Percentiles rank a stretch among this genome's conserved stretches.
Conservation (phyloP, 202 grass and related monocot species). For the Cymbopogon flexuosus region DNA sequence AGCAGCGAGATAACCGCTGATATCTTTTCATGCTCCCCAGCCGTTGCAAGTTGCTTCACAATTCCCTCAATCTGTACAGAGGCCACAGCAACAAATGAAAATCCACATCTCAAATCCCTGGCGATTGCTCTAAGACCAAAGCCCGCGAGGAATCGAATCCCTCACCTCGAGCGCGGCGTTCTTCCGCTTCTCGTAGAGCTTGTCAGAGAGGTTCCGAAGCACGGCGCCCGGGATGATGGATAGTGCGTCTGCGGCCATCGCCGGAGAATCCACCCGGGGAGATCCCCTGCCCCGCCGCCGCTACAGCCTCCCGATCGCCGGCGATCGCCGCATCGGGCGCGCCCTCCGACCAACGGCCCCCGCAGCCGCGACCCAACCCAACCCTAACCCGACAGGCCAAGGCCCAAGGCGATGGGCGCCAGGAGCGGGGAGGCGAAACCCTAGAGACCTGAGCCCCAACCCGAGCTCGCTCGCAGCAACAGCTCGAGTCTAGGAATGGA, state of each 20-base stretch:
- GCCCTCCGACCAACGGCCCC: neutral
- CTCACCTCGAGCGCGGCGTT: slow-evolving; percentile 96
- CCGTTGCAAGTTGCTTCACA: slow-evolving; percentile 68
- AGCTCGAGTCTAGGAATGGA: slow-evolving; percentile 27
- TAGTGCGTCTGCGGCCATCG: slow-evolving; percentile 66
- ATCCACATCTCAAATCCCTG: neutral
- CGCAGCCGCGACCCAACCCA: slow-evolving; percentile 29
- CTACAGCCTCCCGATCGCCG: slow-evolving; percentile 34
- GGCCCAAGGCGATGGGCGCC: neutral
- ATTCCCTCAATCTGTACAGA: slow-evolving; percentile 75
- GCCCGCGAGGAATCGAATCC: neutral
- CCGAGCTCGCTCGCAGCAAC: neutral
- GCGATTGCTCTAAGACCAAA: neutral
- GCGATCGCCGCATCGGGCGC: slow-evolving; percentile 48
- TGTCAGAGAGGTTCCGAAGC: slow-evolving; percentile 88
- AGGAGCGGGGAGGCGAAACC: neutral
- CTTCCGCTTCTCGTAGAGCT: slow-evolving; percentile 99
- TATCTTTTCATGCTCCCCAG: slow-evolving; percentile 92
- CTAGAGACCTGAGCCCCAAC: slow-evolving; percentile 34
- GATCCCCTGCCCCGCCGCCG: slow-evolving; percentile 12
- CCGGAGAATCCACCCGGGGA: neutral
- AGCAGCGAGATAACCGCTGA: slow-evolving; percentile 64
- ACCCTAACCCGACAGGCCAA: slow-evolving; percentile 18
- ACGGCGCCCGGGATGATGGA: slow-evolving; percentile 79
- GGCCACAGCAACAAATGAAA: neutral